phyloP scores from a whole-genome alignment of 805 yeast genomes.

The Grigorovia yakushimaensis region DNA sequence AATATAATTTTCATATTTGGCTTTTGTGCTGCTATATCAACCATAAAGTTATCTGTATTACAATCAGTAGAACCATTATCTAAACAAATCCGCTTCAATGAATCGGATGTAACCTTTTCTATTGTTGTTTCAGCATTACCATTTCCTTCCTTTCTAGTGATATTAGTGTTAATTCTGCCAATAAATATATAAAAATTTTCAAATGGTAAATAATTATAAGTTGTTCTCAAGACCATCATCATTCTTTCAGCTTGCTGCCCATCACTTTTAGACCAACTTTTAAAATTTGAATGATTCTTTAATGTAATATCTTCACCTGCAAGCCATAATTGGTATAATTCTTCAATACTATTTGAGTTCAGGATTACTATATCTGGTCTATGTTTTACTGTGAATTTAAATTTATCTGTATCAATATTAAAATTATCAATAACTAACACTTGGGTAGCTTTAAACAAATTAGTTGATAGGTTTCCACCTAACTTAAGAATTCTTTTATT shows the following conservation, averaged over 20 bases:
- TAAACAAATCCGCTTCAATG: constrained; percentile 12
- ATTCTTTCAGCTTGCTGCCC: constrained; percentile 7
- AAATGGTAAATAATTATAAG: constrained; percentile 15
- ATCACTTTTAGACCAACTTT: background rate
- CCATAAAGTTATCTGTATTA: constrained; percentile 8
- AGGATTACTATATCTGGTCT: constrained; percentile 23
- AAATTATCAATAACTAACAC: constrained; percentile 48
- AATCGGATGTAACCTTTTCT: background rate
- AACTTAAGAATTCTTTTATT: constrained; percentile 38
- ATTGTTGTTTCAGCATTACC: background rate
- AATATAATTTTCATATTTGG: constrained; percentile 12
- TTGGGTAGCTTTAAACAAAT: constrained; percentile 52
- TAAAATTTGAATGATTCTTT: constrained; percentile 5
- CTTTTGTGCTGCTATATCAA: constrained; percentile 8
- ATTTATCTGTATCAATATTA: constrained; percentile 26
- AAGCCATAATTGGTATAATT: constrained; percentile 25
- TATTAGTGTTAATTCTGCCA: constrained; percentile 16
- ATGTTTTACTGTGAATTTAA: constrained; percentile 20
- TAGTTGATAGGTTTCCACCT: constrained; percentile 51
- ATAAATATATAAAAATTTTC: constrained; percentile 20
- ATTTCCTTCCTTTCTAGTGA: background rate
- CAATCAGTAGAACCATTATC: background rate
- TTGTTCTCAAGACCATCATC: constrained; percentile 10
- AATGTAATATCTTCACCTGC: constrained; percentile 21
- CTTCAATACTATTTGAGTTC: constrained; percentile 10